phyloP scores from a whole-genome alignment of 371 early-diverging fungal genomes.

The Mycotypha africana region DNA sequence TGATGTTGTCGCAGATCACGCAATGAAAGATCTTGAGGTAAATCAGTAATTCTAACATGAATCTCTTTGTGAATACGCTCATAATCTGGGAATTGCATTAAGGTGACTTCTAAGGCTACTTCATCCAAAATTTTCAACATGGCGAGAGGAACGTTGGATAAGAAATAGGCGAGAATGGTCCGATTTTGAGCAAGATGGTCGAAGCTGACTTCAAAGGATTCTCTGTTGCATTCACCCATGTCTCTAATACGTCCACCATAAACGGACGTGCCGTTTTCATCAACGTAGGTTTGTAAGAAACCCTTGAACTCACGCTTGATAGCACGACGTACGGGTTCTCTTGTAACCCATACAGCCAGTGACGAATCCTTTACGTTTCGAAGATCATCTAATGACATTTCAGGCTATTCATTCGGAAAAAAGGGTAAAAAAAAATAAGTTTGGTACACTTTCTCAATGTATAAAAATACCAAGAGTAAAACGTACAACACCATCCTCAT shows the following conservation, averaged over 20 bases:
- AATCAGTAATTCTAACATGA: slow-evolving; percentile 91
- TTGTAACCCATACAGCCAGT: slow-evolving; percentile 74
- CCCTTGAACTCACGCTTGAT: slow-evolving; percentile 83
- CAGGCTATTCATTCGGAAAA: too few species aligned
- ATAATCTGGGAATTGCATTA: slow-evolving; percentile 90
- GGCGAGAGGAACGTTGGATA: slow-evolving; percentile 84
- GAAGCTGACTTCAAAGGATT: slow-evolving; percentile 88
- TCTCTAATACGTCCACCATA: slow-evolving; percentile 89
- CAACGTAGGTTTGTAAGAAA: slow-evolving; percentile 82
- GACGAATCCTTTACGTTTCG: slow-evolving; percentile 51
- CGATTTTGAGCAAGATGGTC: slow-evolving; percentile 72
- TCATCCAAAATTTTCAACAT: slow-evolving; percentile 91
- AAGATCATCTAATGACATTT: slow-evolving; percentile 46
- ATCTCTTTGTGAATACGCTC: slow-evolving; percentile 90
- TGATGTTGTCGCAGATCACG: slow-evolving; percentile 92
- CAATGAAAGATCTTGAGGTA: slow-evolving; percentile 83
- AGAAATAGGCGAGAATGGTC: slow-evolving; percentile 79
- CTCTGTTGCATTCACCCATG: slow-evolving; percentile 87
- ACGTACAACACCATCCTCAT: slow-evolving; percentile 58
- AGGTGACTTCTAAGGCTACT: slow-evolving; percentile 88
- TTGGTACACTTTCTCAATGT: background rate
- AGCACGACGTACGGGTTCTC: slow-evolving; percentile 73
- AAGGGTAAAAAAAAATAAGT: too few species aligned
- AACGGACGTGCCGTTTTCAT: slow-evolving; percentile 83
- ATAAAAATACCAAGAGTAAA: background rate